Base-by-base conservation (phyloP, 139 green algal genomes). In the Chlamydomonas sp. region DNA sequence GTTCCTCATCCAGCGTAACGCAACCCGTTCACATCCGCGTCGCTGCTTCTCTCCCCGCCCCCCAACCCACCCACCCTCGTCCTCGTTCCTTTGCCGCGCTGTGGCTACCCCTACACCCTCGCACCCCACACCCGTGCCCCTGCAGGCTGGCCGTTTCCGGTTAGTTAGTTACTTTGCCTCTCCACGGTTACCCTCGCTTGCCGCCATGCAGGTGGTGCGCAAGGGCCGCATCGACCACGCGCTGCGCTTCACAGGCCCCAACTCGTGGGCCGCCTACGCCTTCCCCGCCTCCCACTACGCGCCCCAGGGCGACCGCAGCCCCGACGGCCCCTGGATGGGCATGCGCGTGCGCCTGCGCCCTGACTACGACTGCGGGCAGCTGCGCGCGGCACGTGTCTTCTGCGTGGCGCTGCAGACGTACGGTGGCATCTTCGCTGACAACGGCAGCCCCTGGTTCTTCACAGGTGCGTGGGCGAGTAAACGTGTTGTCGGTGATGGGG, bases 371-470 rank as follows among this genome's bases (percentile, higher is more conserved):
- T 89, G 79, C 83, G 69, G 9, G 8, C n/a, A 2, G 0, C 71
- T 80, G 58, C 49, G 79, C 63, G 63, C 69, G n/a, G 74, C 84
- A 0, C 75, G 67, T 5, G 68, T 88, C 8, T 61, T 92, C 16
- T 86, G 86, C n/a, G 57, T 58, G 2, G 89, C 89, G 1, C 63
- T 92, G 71, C 59, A 92, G 74, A 68, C n/a, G 64, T 88, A 88
- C 68, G 89, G 79, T 66, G 68, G 81, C 17, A 85, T 92, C 64
- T 68, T 92, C 5, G 89, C 89, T 1, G 89, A 92, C 77, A 85
- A 88, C 60, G 89, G 89, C 73, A 64, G 59, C 1, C 67, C 89
- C 59, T 92, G 85, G 84, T 92, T 59, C 75, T 77, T 88, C 60
- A 67, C 58, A 9, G 84, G 75, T 79, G 57, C 2, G 75, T 49